Evolutionary conservation across 2,329 filamentous ascomycete genomes (phyloP).

Genomic region (Talaromyces sp.): DNA sequence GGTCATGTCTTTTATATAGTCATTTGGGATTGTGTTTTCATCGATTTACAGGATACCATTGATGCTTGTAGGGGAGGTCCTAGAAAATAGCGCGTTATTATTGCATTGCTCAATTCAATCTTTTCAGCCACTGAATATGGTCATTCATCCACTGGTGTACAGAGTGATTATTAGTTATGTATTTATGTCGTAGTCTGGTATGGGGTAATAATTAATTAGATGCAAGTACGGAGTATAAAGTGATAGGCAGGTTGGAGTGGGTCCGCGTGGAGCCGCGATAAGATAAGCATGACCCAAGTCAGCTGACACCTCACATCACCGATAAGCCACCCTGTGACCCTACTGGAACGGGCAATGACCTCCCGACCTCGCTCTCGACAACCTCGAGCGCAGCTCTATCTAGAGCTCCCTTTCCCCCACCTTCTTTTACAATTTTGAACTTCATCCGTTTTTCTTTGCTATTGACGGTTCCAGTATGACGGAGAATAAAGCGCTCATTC

Average conservation of each 20-base stretch:
- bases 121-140: not conserved
- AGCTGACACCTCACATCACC: not conserved
- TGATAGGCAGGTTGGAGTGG: not conserved
- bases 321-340: not conserved
- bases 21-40: not conserved
- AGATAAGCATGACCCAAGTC: not conserved
- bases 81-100: not conserved
- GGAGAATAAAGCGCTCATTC: slow-evolving; percentile 60
- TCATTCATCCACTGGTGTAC: not conserved
- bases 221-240: no score
- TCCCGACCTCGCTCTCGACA: not conserved
- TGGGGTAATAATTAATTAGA: no score
- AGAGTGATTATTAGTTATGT: no score
- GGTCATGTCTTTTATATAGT: not conserved
- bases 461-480: slow-evolving; percentile 52
- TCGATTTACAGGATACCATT: not conserved
- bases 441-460: not conserved
- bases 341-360: not conserved
- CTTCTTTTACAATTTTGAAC: not conserved
- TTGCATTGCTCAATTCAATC: not conserved
- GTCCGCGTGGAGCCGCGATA: not conserved
- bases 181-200: no score
- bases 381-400: not conserved
- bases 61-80: not conserved
- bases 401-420: not conserved